Evolutionary conservation across 768 basidiomycete genomes (phyloP).

Genomic region (Boletus sp.): DNA sequence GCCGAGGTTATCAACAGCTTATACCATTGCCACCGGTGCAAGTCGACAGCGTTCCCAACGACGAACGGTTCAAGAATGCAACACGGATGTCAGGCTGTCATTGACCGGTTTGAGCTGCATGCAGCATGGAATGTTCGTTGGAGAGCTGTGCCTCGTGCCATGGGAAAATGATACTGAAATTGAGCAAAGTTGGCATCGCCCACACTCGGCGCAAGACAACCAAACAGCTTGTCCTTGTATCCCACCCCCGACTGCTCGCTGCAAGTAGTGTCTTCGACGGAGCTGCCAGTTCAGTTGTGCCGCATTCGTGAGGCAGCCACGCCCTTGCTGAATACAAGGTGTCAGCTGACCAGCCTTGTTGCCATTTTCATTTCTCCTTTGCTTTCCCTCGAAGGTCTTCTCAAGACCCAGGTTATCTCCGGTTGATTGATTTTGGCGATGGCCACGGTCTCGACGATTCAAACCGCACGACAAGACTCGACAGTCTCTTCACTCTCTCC

Average conservation of each 20-base stretch:
- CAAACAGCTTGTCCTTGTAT: conserved; percentile 2
- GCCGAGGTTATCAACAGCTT: no score
- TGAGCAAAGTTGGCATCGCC: conserved; percentile 17
- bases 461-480: conserved; percentile 41
- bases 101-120: no score
- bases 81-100: background rate
- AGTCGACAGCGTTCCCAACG: background rate
- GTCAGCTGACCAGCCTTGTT: conserved; percentile 5
- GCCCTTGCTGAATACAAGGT: background rate
- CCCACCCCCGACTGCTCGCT: background rate
- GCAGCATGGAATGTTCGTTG: no score
- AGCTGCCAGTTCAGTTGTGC: background rate
- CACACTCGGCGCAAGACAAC: conserved; percentile 4
- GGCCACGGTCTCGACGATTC: conserved; percentile 51
- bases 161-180: conserved; percentile 26
- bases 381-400: conserved; percentile 12
- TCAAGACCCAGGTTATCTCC: conserved; percentile 20
- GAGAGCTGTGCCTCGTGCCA: background rate
- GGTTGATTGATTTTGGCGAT: conserved; percentile 24
- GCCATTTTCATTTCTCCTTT: conserved; percentile 5
- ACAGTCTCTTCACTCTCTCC: conserved; percentile 30
- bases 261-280: background rate
- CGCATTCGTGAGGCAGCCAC: background rate
- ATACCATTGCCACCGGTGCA: no score
- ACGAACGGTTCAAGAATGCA: background rate